Conservation (phyloP, 192 early-diverging fungal species). For the Entomortierella beljakovae region DNA sequence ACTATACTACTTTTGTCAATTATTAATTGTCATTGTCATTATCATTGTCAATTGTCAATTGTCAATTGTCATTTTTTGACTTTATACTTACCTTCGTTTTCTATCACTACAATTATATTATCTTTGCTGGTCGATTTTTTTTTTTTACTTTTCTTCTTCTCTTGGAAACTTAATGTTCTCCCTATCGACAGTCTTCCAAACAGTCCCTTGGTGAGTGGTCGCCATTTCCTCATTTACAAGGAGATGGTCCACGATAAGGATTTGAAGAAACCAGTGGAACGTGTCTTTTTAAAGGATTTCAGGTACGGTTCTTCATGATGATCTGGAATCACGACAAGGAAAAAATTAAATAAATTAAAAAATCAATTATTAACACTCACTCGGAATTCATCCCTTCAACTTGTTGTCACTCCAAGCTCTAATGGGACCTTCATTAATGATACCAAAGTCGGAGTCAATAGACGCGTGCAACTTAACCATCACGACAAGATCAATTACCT, state of each 20-base stretch:
- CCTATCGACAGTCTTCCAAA: slow-evolving; percentile 16
- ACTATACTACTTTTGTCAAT: neutral
- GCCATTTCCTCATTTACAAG: slow-evolving; percentile 51
- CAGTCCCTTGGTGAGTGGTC: slow-evolving; percentile 35
- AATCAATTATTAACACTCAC: neutral
- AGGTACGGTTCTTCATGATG: slow-evolving; percentile 15
- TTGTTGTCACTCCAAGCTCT: slow-evolving; percentile 51
- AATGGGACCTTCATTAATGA: slow-evolving; percentile 82
- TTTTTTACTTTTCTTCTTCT: no score
- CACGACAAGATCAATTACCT: slow-evolving; percentile 74
- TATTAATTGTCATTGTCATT: no score
- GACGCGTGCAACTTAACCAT: slow-evolving; percentile 63
- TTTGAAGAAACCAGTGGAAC: slow-evolving; percentile 37
- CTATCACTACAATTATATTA: no score
- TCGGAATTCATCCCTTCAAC: neutral
- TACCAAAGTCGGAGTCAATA: slow-evolving; percentile 59
- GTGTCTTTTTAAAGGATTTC: slow-evolving; percentile 49
- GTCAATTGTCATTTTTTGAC: no score
- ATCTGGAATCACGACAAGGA: neutral
- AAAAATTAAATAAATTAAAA: neutral
- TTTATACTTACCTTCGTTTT: slow-evolving; percentile 2
- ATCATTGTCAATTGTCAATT: no score
- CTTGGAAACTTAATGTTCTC: neutral
- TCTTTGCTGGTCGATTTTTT: no score
- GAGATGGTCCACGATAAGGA: slow-evolving; percentile 34